A percentile compares a stretch with the other conserved stretches of the same genome.
Evolutionary conservation across 2,329 filamentous ascomycete species (phyloP).

Genomic region (Cadophora gregata): DNA sequence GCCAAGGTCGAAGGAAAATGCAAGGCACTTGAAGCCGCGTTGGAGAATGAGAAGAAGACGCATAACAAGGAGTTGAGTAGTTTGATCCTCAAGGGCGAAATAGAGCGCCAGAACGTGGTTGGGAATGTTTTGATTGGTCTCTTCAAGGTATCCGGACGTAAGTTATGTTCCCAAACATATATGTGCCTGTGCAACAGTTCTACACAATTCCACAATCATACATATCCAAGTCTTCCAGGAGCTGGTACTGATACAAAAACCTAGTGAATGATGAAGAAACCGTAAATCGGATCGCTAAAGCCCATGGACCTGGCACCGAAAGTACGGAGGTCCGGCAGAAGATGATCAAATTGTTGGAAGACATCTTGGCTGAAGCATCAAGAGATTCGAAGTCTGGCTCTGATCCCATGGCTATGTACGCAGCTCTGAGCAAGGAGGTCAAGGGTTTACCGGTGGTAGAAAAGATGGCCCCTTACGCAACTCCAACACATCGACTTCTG

Average conservation of each 20-base stretch:
- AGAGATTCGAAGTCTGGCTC: neutral
- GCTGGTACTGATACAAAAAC: neutral
- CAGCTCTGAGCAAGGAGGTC: neutral
- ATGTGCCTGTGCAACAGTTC: too few relatives aligned
- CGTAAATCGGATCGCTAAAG: neutral
- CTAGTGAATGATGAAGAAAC: neutral
- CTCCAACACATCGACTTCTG: neutral
- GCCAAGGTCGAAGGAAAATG: neutral
- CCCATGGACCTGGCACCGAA: neutral
- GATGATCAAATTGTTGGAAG: neutral
- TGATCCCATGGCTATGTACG: neutral
- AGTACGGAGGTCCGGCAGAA: neutral
- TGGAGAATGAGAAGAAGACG: neutral
- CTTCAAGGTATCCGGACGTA: conserved; percentile 2
- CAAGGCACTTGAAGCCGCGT: neutral
- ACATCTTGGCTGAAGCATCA: neutral
- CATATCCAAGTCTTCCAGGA: too few relatives aligned
- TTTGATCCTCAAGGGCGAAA: neutral
- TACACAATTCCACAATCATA: too few relatives aligned
- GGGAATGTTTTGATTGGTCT: neutral
- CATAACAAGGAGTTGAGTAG: neutral
- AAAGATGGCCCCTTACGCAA: neutral
- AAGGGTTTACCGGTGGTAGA: neutral
- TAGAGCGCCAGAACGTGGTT: neutral
- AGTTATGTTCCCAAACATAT: neutral